Evolutionary conservation across 345 rosid species (phyloP).

Genomic region (Sisymbrium irio): DNA sequence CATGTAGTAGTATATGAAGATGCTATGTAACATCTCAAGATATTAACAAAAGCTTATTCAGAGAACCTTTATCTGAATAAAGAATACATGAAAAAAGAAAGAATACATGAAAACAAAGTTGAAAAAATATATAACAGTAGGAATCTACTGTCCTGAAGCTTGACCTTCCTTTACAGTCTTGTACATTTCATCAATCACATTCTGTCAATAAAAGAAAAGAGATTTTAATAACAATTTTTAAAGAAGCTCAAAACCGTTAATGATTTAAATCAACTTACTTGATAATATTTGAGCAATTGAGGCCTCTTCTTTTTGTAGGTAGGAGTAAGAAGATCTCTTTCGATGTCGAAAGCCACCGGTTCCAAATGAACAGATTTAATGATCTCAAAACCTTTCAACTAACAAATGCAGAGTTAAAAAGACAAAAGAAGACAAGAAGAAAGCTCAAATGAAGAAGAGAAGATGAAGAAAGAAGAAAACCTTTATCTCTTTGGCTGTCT

Average conservation of each 20-base stretch:
- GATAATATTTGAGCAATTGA: slow-evolving; percentile 71
- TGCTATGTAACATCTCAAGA: slow-evolving; percentile 13
- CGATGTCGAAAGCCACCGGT: slow-evolving; percentile 69
- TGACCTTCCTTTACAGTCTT: slow-evolving; percentile 23
- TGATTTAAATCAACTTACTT: slow-evolving; percentile 41
- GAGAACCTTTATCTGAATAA: too few species aligned
- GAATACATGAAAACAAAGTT: neutral
- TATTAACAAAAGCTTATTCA: slow-evolving; percentile 7
- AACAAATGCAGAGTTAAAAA: slow-evolving; percentile 8
- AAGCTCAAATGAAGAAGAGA: neutral
- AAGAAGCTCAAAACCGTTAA: neutral
- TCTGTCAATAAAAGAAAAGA: neutral
- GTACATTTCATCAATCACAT: slow-evolving; percentile 37
- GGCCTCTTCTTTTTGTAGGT: slow-evolving; percentile 93
- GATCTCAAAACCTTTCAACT: slow-evolving; percentile 81
- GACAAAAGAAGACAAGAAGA: neutral
- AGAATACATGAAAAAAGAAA: neutral
- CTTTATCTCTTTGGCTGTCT: slow-evolving; percentile 64
- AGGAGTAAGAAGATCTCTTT: slow-evolving; percentile 78
- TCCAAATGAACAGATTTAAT: slow-evolving; percentile 72
- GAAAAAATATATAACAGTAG: neutral
- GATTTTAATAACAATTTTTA: neutral
- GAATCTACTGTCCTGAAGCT: slow-evolving; percentile 21
- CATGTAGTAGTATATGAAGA: slow-evolving; percentile 8
- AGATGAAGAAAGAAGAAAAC: slow-evolving; percentile 28